Conservation (phyloP, 2,329 filamentous ascomycete genomes). For the Aspergillus versicolor region DNA sequence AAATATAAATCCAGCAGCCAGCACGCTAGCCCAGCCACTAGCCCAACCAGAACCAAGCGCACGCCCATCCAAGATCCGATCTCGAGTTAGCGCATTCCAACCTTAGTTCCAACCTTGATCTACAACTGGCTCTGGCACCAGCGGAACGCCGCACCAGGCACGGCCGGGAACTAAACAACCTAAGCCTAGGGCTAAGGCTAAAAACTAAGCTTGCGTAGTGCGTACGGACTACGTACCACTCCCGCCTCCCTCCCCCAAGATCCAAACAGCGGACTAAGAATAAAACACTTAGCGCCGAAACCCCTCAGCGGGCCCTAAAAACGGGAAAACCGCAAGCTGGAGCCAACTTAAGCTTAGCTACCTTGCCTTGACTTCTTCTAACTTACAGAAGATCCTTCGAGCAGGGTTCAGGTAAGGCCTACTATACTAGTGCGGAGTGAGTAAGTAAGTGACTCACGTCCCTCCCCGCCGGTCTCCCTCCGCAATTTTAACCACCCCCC, state of each 20-base stretch:
- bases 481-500: not conserved
- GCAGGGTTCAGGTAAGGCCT: too few species aligned
- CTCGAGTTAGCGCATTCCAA: not conserved
- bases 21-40: not conserved
- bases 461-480: too few species aligned
- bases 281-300: too few species aligned
- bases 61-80: not conserved
- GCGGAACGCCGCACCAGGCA: too few species aligned
- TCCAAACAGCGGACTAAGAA: too few species aligned
- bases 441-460: too few species aligned
- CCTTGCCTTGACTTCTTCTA: too few species aligned
- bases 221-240: too few species aligned
- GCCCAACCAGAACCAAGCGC: slow-evolving; percentile 6
- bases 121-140: not conserved
- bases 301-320: slow-evolving; percentile 3
- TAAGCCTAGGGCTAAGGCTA: not conserved
- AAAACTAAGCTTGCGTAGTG: not conserved
- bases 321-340: not conserved
- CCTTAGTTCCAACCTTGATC: not conserved
- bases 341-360: not conserved
- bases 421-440: too few species aligned
- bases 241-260: too few species aligned
- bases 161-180: too few species aligned
- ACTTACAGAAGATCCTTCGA: too few species aligned
- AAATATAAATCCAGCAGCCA: not conserved